Percentiles rank a stretch among this genome's conserved stretches.
phyloP scores from a whole-genome alignment of 1,284 basidiomycete species.

The Cerrena zonata region DNA sequence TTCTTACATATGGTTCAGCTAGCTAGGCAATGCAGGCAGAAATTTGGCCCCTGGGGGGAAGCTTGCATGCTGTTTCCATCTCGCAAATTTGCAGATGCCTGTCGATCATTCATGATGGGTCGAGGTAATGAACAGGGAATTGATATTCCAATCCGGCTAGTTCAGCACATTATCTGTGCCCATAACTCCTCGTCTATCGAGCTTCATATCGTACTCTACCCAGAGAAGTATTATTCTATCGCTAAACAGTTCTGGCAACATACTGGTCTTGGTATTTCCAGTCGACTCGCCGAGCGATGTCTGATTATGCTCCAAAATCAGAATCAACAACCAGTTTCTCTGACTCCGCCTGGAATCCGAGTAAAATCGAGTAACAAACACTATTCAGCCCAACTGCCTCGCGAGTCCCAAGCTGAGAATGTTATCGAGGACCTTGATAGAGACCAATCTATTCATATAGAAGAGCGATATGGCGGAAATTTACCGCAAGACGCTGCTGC shows the following conservation, averaged over 20 bases:
- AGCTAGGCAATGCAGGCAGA: conserved; percentile 67
- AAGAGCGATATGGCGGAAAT: conserved; percentile 94
- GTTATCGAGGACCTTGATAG: conserved; percentile 34
- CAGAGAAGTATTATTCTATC: conserved; percentile 53
- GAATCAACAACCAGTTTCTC: conserved; percentile 24
- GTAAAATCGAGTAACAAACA: conserved; percentile 53
- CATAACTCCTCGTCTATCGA: conserved; percentile 45
- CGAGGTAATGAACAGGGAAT: conserved; percentile 38
- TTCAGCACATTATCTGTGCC: conserved; percentile 71
- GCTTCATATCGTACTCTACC: conserved; percentile 81
- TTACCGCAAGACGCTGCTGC: conserved; percentile 71
- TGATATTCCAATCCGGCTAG: conserved; percentile 55
- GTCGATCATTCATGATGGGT: conserved; percentile 68
- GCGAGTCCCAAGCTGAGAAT: conserved; percentile 14
- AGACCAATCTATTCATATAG: conserved; percentile 65
- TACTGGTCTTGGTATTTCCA: conserved; percentile 85
- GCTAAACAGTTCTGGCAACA: conserved; percentile 98
- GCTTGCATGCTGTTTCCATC: conserved; percentile 76
- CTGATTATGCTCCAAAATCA: conserved; percentile 55
- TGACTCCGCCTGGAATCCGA: conserved; percentile 27
- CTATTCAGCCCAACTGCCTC: conserved; percentile 47
- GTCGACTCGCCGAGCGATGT: conserved; percentile 80
- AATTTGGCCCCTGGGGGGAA: conserved; percentile 70
- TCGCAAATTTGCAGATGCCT: conserved; percentile 65
- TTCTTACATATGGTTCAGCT: conserved; percentile 46